Base-by-base conservation (phyloP, 176 grass and related monocot genomes). In the Bothriochloa decipiens region DNA sequence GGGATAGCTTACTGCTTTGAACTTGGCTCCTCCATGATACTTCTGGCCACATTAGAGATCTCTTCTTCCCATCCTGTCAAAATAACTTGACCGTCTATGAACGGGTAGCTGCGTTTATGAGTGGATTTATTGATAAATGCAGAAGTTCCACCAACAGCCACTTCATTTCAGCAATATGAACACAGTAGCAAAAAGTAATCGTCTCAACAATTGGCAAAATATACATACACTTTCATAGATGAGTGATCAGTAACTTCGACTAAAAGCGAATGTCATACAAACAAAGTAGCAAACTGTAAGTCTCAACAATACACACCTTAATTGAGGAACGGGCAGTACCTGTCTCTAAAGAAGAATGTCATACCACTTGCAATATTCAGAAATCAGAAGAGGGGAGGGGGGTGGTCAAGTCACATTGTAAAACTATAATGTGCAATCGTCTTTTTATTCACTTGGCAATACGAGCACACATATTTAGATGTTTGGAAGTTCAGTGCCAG, bases 11-110 rank as follows among this genome's bases (percentile, higher is more conserved):
- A 92, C 89, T 92, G 92, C 79, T 63, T 91, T 69, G 92, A 76
- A 50, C 85, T 88, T 89, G 88, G 89, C 58, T 94, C 92, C 60
- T 90, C 82, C 41, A 91, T 61, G 76, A 94, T 89, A 76, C 61
- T 91, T 77, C 66, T 89, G 42, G 92, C 92, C 29, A 91, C 83
- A 50, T 79, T 68, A 67, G 87, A 81, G 77, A 94, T 94, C 66
- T 91, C 92, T 10, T 90, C 89, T 70, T 94, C 92, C 92, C 89
- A 94, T 85, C 92, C 92, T 8, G 89, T 89, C 83, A 91, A 85
- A 77, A 91, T 83, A 43, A 39, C 64, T 39, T 91, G 89, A 27
- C 65, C 83, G 85, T 94, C 79, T 71, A 66, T 76, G 63, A 94
- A 79, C 25, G 68, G 46, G 82, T 80, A 86, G 28, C 89, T 94